phyloP scores from a whole-genome alignment of 306 rosid genomes.

The Geum urbanum region DNA sequence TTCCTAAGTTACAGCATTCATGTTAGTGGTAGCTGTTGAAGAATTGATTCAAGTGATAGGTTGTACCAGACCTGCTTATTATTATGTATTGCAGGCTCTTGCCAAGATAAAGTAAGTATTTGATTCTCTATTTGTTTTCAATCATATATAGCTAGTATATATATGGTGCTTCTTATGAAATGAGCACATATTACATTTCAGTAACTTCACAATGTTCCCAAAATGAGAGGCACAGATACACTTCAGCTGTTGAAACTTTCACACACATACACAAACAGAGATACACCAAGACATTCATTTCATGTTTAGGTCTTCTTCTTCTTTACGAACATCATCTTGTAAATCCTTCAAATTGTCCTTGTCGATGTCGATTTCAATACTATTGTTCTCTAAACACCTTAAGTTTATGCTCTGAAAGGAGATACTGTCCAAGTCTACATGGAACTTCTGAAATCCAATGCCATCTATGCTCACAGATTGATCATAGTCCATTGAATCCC shows the following conservation, averaged over 20 bases:
- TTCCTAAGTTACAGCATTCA: conserved; percentile 27
- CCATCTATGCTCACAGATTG: conserved; percentile 58
- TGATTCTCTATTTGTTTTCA: not conserved
- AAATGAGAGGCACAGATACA: not conserved
- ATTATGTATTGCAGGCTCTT: conserved; percentile 8
- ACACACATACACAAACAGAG: not conserved
- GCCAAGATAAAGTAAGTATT: not conserved
- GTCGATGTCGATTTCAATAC: conserved; percentile 44
- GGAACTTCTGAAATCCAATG: conserved; percentile 58
- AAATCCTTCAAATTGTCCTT: conserved; percentile 24
- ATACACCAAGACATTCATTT: not conserved
- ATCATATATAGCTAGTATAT: not conserved
- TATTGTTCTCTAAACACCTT: conserved; percentile 56
- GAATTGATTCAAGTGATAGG: conserved; percentile 3
- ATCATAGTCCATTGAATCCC: conserved; percentile 30
- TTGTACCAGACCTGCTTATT: conserved; percentile 1
- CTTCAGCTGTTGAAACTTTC: not conserved
- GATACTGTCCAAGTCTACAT: conserved; percentile 53
- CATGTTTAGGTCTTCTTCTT: conserved; percentile 17
- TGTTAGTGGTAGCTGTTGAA: not conserved
- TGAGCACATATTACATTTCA: not conserved
- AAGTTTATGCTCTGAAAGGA: conserved; percentile 51
- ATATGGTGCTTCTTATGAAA: not conserved
- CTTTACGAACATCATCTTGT: conserved; percentile 19
- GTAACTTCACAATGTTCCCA: not conserved